These are phyloP conservation scores for Hygrophila difformis DNA, from an alignment of 257 asterid species.

Conservation along the genomic window DNA sequence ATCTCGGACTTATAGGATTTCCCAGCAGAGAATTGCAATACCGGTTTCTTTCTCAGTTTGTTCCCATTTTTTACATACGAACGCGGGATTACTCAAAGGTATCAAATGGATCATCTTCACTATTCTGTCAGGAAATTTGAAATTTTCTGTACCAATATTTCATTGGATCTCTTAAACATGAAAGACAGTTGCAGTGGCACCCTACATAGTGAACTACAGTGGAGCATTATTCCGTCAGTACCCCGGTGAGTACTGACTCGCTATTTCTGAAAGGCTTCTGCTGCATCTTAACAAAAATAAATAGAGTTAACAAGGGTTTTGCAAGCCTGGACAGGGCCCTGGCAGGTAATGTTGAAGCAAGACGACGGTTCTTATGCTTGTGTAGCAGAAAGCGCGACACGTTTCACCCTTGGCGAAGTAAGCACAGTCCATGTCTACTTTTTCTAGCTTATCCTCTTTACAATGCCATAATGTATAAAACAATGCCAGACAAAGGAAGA, in stretches of 20 bases:
- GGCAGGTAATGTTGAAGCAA: slow-evolving; percentile 99
- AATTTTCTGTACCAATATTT: slow-evolving; percentile 4
- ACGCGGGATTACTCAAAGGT: slow-evolving; percentile 95
- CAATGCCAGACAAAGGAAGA: slow-evolving; percentile 86
- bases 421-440: slow-evolving; percentile 1
- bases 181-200: slow-evolving; percentile 98
- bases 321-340: slow-evolving; percentile 54
- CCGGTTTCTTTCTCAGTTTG: slow-evolving; percentile 81
- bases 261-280: too few species aligned
- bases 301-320: too few species aligned
- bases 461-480: too few species aligned
- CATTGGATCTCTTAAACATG: slow-evolving; percentile 30
- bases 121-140: slow-evolving; percentile 1
- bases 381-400: slow-evolving; percentile 78
- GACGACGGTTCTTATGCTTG: slow-evolving; percentile 86
- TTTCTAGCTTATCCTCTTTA: too few species aligned
- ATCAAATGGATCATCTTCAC: slow-evolving; percentile 17
- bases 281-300: too few species aligned
- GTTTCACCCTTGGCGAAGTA: slow-evolving; percentile 87
- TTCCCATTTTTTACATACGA: slow-evolving; percentile 78
- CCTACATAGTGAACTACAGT: slow-evolving; percentile 73
- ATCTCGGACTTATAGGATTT: slow-evolving; percentile 85
- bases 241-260: slow-evolving; percentile 55
- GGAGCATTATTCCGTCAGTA: slow-evolving; percentile 93
- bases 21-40: slow-evolving; percentile 77